Percentiles rank a stretch among this genome's conserved stretches.
phyloP scores from a whole-genome alignment of 305 asterid species.

The Fraxinus angustifolia region DNA sequence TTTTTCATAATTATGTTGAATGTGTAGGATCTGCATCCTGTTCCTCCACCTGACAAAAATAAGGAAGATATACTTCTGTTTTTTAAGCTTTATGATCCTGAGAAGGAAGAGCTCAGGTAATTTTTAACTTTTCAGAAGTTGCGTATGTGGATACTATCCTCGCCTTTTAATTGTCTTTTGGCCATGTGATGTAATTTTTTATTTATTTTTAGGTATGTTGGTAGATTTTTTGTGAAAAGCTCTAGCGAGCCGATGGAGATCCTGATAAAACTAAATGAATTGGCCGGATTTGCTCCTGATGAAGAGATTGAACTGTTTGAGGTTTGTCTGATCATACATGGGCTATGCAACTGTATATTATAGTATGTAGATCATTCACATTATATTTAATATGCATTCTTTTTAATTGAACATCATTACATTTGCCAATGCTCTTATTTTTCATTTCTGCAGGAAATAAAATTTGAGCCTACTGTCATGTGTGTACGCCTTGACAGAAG shows the following conservation, averaged over 20 bases:
- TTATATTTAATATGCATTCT: conserved; percentile 11
- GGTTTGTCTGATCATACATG: conserved; percentile 39
- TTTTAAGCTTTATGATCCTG: conserved; percentile 87
- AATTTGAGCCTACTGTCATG: conserved; percentile 92
- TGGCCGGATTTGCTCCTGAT: conserved; percentile 88
- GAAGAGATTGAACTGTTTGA: conserved; percentile 91
- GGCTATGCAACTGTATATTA: not conserved
- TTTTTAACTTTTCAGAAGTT: not conserved
- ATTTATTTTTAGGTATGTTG: conserved; percentile 59
- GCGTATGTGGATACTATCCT: not conserved
- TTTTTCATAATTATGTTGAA: conserved; percentile 3
- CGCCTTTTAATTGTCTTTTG: not conserved
- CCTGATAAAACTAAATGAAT: conserved; percentile 59
- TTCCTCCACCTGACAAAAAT: conserved; percentile 73
- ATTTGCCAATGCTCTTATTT: conserved; percentile 15
- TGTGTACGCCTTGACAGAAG: conserved; percentile 83
- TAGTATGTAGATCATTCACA: not conserved
- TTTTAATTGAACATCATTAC: not conserved
- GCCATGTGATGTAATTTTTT: conserved; percentile 7
- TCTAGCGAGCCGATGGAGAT: conserved; percentile 73
- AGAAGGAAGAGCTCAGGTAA: conserved; percentile 88
- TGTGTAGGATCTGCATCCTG: conserved; percentile 53
- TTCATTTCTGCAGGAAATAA: conserved; percentile 61
- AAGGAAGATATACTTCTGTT: conserved; percentile 88
- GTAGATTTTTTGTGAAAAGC: conserved; percentile 78